Percentiles rank a stretch among this genome's conserved stretches.
Conservation (phyloP, 1,284 basidiomycete species). For the Irpex lacteus region DNA sequence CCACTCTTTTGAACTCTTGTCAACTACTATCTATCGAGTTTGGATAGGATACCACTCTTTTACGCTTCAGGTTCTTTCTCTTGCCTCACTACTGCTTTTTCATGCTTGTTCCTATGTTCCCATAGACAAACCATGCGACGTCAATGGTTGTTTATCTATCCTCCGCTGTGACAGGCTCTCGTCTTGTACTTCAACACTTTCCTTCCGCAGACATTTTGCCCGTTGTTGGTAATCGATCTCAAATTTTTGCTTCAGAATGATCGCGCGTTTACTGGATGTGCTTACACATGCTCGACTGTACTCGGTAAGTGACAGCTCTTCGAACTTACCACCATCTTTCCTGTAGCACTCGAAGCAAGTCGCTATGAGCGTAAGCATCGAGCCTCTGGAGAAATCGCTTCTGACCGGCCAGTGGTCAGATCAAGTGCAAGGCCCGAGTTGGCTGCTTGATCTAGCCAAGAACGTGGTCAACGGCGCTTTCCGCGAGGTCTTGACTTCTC, state of each 20-base stretch:
- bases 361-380: constrained; percentile 34
- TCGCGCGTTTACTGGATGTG: not conserved
- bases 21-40: constrained; percentile 9
- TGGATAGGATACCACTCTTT: constrained; percentile 1
- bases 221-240: constrained; percentile 11
- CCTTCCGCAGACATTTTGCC: not conserved
- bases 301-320: not conserved
- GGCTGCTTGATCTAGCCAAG: constrained; percentile 26
- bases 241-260: constrained; percentile 9
- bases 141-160: not conserved
- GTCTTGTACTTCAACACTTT: not conserved
- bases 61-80: not conserved
- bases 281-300: not conserved
- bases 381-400: constrained; percentile 46
- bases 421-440: constrained; percentile 34
- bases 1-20: not conserved
- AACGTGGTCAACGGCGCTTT: constrained; percentile 37
- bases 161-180: not conserved
- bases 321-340: not conserved
- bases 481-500: constrained; percentile 48
- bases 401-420: constrained; percentile 54
- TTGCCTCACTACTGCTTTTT: not conserved
- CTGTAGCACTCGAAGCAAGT: not conserved
- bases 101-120: not conserved
- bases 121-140: not conserved